phyloP scores from a whole-genome alignment of 176 grass and related monocot genomes.

The Oryza coarctata region DNA sequence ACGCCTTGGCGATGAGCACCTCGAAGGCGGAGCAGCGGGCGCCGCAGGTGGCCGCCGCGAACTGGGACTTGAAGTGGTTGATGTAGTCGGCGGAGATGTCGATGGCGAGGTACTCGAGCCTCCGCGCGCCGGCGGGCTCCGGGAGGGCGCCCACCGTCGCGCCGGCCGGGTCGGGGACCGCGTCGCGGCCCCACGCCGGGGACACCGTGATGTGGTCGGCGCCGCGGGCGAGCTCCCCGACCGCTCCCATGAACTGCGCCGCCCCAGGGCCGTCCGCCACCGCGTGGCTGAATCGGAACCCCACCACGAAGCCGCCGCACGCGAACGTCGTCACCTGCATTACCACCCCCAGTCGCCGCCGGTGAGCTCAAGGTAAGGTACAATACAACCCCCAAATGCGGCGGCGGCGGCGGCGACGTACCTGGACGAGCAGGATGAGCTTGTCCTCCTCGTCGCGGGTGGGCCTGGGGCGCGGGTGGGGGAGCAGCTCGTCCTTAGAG shows the following conservation, averaged over 20 bases:
- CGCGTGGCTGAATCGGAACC: slow-evolving; percentile 89
- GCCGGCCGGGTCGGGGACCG: slow-evolving; percentile 46
- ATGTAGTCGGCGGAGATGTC: slow-evolving; percentile 88
- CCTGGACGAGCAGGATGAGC: slow-evolving; percentile 73
- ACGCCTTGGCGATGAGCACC: slow-evolving; percentile 85
- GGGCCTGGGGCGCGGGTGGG: slow-evolving; percentile 45
- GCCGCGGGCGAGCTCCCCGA: slow-evolving; percentile 75
- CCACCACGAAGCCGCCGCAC: slow-evolving; percentile 91
- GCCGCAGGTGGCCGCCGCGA: slow-evolving; percentile 46
- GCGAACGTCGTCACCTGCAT: slow-evolving; percentile 75
- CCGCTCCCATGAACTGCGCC: slow-evolving; percentile 77
- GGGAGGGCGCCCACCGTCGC: slow-evolving; percentile 58
- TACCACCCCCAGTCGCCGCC: not conserved
- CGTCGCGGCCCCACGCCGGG: slow-evolving; percentile 60
- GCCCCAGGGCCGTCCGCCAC: slow-evolving; percentile 79
- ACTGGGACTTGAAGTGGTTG: slow-evolving; percentile 73
- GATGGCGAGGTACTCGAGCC: slow-evolving; percentile 68
- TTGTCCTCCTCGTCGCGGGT: slow-evolving; percentile 42
- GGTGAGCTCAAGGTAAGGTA: not conserved
- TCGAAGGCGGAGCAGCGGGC: slow-evolving; percentile 77
- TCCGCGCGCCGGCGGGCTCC: slow-evolving; percentile 28
- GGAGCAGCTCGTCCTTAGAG: slow-evolving; percentile 74
- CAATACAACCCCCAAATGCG: not conserved
- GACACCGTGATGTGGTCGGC: slow-evolving; percentile 2
- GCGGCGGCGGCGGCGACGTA: not conserved